Conservation (phyloP, 2,329 filamentous ascomycete genomes). For the Paradendryphiella salina region DNA sequence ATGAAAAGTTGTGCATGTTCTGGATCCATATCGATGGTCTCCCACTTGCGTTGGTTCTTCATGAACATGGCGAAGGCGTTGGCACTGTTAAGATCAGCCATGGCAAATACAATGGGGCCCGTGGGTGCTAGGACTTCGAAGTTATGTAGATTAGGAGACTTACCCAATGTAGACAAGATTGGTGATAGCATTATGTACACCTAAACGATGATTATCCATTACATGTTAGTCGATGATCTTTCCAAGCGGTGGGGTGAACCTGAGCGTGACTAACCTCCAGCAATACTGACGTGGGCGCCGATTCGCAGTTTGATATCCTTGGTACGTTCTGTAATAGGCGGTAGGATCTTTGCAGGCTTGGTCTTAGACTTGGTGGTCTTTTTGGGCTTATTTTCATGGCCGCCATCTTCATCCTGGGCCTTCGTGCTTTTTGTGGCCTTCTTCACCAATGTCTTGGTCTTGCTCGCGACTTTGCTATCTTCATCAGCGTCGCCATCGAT, state of each 20-base stretch:
- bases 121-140: background rate
- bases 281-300: slow-evolving; percentile 87
- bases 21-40: slow-evolving; percentile 73
- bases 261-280: slow-evolving; percentile 67
- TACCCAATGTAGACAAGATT: slow-evolving; percentile 76
- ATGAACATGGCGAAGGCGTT: slow-evolving; percentile 95
- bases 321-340: slow-evolving; percentile 72
- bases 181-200: slow-evolving; percentile 82
- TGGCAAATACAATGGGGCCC: background rate
- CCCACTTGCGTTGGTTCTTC: slow-evolving; percentile 96
- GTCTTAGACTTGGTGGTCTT: slow-evolving; percentile 52
- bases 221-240: slow-evolving; percentile 23
- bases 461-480: background rate
- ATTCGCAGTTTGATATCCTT: slow-evolving; percentile 77
- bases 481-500: slow-evolving; percentile 9
- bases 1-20: slow-evolving; percentile 72
- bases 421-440: background rate
- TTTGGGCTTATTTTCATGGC: slow-evolving; percentile 17
- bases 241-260: background rate
- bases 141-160: slow-evolving; percentile 9
- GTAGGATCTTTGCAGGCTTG: slow-evolving; percentile 49
- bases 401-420: background rate
- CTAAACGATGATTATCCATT: slow-evolving; percentile 50
- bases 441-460: background rate
- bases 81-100: slow-evolving; percentile 57